phyloP scores from a whole-genome alignment of 352 stramenopile genomes.

The Phytophthora podocarpi region DNA sequence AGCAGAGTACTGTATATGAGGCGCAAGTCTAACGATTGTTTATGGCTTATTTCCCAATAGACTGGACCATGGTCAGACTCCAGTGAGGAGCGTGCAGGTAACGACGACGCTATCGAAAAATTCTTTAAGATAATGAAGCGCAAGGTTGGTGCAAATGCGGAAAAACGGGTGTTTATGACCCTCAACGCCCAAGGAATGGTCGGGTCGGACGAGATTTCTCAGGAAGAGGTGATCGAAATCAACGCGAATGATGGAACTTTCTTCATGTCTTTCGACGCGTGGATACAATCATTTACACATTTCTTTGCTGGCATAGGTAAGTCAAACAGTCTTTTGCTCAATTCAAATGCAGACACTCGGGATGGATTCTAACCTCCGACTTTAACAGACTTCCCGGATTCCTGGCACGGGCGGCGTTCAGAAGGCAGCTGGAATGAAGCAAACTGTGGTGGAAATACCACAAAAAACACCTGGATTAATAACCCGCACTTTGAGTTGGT shows the following conservation, averaged over 20 bases:
- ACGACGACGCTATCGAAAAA: conserved; percentile 80
- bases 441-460: conserved; percentile 81
- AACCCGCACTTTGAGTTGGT: conserved; percentile 86
- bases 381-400: conserved; percentile 83
- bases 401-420: conserved; percentile 79
- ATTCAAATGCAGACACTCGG: too few relatives aligned
- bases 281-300: conserved; percentile 89
- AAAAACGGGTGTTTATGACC: conserved; percentile 67
- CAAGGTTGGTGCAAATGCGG: conserved; percentile 65
- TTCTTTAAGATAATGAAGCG: conserved; percentile 80
- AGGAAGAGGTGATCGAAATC: conserved; percentile 80
- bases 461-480: conserved; percentile 87
- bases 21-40: conserved; percentile 3
- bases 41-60: conserved; percentile 26
- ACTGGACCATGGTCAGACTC: conserved; percentile 87
- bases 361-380: not conserved
- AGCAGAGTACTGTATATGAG: too few relatives aligned
- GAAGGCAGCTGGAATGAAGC: conserved; percentile 80
- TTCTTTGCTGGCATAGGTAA: conserved; percentile 91
- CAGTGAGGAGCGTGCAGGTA: conserved; percentile 71
- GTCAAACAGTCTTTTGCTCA: too few relatives aligned
- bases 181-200: conserved; percentile 58
- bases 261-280: conserved; percentile 92
- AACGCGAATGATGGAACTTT: conserved; percentile 92
- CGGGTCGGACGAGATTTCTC: conserved; percentile 59